phyloP scores from a whole-genome alignment of 768 basidiomycete genomes.

The Psilocybe tampanensis region DNA sequence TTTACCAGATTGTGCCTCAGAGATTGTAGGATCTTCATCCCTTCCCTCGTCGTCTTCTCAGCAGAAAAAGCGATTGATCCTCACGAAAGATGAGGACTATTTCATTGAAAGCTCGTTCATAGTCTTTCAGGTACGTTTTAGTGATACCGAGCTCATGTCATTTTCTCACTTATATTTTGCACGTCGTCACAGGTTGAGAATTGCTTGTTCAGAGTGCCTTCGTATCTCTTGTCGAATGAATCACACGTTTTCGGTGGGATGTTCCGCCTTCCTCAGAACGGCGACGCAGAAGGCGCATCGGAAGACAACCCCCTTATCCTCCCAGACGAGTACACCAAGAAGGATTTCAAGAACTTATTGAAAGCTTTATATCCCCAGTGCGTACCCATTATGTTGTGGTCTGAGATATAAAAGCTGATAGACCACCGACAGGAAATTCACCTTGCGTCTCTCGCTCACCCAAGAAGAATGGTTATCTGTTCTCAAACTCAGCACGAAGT shows the following conservation, averaged over 20 bases:
- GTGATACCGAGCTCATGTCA: no score
- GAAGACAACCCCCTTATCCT: background rate
- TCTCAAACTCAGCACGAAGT: constrained; percentile 12
- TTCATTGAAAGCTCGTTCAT: constrained; percentile 4
- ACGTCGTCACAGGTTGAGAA: constrained; percentile 6
- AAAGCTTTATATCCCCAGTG: constrained; percentile 9
- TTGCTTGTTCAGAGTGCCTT: constrained; percentile 11
- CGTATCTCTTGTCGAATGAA: constrained; percentile 5
- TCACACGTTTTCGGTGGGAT: constrained; percentile 9
- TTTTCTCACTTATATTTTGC: no score
- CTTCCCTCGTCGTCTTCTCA: background rate
- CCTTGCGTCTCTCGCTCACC: background rate
- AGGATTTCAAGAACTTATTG: constrained; percentile 10
- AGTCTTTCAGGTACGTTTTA: constrained; percentile 6
- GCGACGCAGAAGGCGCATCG: background rate
- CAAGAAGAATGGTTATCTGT: constrained; percentile 11
- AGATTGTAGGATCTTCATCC: no score
- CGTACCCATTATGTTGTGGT: no score
- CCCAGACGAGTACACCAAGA: background rate
- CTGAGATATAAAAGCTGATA: no score
- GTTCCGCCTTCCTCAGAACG: constrained; percentile 1
- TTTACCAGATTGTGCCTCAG: no score
- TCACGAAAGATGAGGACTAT: background rate
- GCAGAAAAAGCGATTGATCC: no score
- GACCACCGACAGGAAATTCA: background rate